Evolutionary conservation across 768 basidiomycete species (phyloP).

Genomic region (Psilocybe sp.): DNA sequence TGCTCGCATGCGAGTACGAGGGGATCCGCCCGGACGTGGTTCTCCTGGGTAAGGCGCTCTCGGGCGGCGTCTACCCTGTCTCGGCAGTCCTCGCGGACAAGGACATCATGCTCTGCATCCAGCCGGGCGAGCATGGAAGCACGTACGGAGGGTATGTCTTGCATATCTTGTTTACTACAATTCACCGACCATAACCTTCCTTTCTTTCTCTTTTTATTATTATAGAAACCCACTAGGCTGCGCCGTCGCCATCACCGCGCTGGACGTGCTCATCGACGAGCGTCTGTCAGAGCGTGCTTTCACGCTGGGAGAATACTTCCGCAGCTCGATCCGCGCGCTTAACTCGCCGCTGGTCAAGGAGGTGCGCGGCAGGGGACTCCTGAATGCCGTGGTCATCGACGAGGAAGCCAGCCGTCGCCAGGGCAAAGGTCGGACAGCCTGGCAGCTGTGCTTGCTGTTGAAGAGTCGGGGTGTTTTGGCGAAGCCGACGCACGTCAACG

Average conservation of each 20-base stretch:
- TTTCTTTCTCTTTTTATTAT: not conserved
- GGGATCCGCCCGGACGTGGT: slow-evolving; percentile 87
- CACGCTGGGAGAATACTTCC: slow-evolving; percentile 79
- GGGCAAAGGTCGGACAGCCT: slow-evolving; percentile 76
- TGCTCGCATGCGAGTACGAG: slow-evolving; percentile 90
- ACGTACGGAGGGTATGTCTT: slow-evolving; percentile 86
- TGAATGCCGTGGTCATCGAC: slow-evolving; percentile 94
- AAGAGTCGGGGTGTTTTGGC: slow-evolving; percentile 91
- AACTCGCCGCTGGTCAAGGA: slow-evolving; percentile 69
- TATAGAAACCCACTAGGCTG: slow-evolving; percentile 89
- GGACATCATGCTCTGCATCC: slow-evolving; percentile 92
- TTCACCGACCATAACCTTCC: not conserved
- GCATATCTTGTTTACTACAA: not conserved
- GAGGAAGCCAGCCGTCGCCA: slow-evolving; percentile 58
- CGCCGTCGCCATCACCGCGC: slow-evolving; percentile 92
- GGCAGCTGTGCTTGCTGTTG: slow-evolving; percentile 92
- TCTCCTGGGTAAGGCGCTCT: slow-evolving; percentile 93
- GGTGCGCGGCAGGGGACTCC: slow-evolving; percentile 83
- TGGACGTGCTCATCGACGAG: slow-evolving; percentile 90
- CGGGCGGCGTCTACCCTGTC: slow-evolving; percentile 96
- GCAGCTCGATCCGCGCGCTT: slow-evolving; percentile 54
- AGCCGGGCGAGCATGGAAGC: slow-evolving; percentile 93
- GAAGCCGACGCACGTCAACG: slow-evolving; percentile 94
- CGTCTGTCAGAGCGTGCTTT: slow-evolving; percentile 78
- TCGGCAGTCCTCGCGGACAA: slow-evolving; percentile 90